Evolutionary conservation across 805 yeast genomes (phyloP), one percentile per base, ranked within the genome.

Genomic region (Jamesozyma lodderae): DNA sequence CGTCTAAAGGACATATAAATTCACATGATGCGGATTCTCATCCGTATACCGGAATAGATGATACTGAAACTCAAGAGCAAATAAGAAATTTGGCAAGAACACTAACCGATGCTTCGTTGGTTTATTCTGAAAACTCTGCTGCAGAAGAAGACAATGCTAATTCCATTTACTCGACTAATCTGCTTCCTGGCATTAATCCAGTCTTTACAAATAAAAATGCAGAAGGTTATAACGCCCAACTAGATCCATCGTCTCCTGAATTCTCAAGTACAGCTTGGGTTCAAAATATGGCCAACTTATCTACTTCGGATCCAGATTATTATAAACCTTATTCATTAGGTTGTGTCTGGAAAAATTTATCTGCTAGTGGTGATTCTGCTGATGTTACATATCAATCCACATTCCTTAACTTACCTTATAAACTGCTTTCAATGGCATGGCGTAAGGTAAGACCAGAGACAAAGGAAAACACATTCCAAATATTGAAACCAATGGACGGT

Each of bases 321-420:
- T 78, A 72, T 54, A 70, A 72, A 49, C 75, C 77, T 19, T 62
- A 73, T 33, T 67, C 70, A 17, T 61, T 78, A 37, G 79, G 85
- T 7, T 62, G 81, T 31, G 63, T 76, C 2, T 82, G 73, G 64
- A 66, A 71, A 42, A 59, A 77, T 47, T 61, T 81, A 45, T 59
- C 76, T 40, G 83, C 82, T 4, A 72, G 64, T 40, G 90, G 90
- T 44, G 61, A 62, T 24, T 74, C 77, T 16, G 57, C 68, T 3
- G 78, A 70, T 49, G 69, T 81, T 4, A 84, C 77, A 52, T 81
- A 77, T 58, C 86, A 79, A 53, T 61, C 76, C 10, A 79, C 81
- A 3, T 72, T 75, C 3, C 49, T 68, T n/a, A 79, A 77, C 49
- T 44, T 60, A 2, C 62, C 64, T 1, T 43, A 44, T 4, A 62